These are phyloP conservation scores for Datisca glomerata DNA, from an alignment of 306 rosid genomes.

Conservation along the genomic window DNA sequence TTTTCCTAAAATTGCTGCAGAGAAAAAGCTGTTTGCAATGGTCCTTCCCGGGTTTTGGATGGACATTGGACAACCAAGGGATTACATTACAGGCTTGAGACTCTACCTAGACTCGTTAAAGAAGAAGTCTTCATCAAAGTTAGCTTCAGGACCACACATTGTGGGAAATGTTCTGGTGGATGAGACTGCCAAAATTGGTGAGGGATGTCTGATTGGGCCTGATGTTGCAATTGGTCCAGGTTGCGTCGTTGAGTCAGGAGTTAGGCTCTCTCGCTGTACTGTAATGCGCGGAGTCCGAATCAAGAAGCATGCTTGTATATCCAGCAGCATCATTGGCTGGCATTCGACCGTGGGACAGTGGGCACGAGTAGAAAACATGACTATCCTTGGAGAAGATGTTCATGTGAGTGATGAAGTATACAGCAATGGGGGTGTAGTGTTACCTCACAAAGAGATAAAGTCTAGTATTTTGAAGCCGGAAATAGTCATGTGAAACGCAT, in stretches of 20 bases:
- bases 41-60: conserved; percentile 99
- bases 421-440: conserved; percentile 89
- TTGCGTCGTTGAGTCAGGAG: conserved; percentile 79
- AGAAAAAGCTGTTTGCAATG: conserved; percentile 80
- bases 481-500: conserved; percentile 65
- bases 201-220: conserved; percentile 97
- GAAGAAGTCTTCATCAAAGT: conserved; percentile 58
- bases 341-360: conserved; percentile 95
- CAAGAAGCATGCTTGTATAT: conserved; percentile 81
- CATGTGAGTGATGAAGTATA: conserved; percentile 85
- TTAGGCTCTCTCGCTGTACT: conserved; percentile 87
- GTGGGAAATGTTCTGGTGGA: conserved; percentile 90
- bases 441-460: conserved; percentile 98
- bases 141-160: conserved; percentile 63
- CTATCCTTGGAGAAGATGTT: conserved; percentile 95
- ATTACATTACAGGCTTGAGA: conserved; percentile 77
- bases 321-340: conserved; percentile 95
- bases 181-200: conserved; percentile 77
- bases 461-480: conserved; percentile 93
- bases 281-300: conserved; percentile 86
- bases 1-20: conserved; percentile 84
- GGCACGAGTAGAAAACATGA: conserved; percentile 97
- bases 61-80: conserved; percentile 99
- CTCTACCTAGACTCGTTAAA: conserved; percentile 75
- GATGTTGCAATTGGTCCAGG: conserved; percentile 98